These are phyloP conservation scores for Penicillium coprophilum DNA, from an alignment of 495 filamentous ascomycete genomes.

Conservation along the genomic window DNA sequence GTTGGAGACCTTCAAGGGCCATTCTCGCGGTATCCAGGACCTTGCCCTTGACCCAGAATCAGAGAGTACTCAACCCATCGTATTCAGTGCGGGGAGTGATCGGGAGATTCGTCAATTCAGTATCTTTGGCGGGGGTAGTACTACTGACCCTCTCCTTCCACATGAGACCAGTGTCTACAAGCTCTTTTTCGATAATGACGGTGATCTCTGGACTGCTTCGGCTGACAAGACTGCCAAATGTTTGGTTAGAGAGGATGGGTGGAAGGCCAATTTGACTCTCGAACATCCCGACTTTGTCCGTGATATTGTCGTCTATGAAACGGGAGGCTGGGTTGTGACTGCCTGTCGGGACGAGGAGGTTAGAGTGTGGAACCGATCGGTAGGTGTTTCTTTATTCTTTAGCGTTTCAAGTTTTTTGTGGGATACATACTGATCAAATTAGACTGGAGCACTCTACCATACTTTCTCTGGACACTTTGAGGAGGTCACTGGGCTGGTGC, in stretches of 20 bases:
- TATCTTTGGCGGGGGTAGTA: slow-evolving; percentile 45
- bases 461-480: slow-evolving; percentile 85
- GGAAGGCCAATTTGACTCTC: slow-evolving; percentile 68
- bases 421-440: slow-evolving; percentile 23
- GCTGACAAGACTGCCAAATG: slow-evolving; percentile 82
- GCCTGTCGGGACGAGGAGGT: slow-evolving; percentile 90
- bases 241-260: slow-evolving; percentile 62
- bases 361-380: slow-evolving; percentile 77
- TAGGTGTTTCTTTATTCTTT: slow-evolving; percentile 29
- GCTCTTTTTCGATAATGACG: slow-evolving; percentile 69
- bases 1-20: slow-evolving; percentile 74
- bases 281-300: slow-evolving; percentile 86
- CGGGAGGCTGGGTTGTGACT: slow-evolving; percentile 79
- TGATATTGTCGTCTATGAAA: slow-evolving; percentile 70
- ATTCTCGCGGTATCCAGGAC: slow-evolving; percentile 72
- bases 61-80: slow-evolving; percentile 42
- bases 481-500: slow-evolving; percentile 77
- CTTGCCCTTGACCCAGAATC: slow-evolving; percentile 67
- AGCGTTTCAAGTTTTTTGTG: neutral
- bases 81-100: slow-evolving; percentile 82
- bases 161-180: slow-evolving; percentile 91
- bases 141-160: slow-evolving; percentile 62
- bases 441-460: slow-evolving; percentile 72
- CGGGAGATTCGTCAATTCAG: slow-evolving; percentile 71
- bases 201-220: slow-evolving; percentile 86